phyloP scores from a whole-genome alignment of 805 yeast species.

The Priceomyces carsonii region DNA sequence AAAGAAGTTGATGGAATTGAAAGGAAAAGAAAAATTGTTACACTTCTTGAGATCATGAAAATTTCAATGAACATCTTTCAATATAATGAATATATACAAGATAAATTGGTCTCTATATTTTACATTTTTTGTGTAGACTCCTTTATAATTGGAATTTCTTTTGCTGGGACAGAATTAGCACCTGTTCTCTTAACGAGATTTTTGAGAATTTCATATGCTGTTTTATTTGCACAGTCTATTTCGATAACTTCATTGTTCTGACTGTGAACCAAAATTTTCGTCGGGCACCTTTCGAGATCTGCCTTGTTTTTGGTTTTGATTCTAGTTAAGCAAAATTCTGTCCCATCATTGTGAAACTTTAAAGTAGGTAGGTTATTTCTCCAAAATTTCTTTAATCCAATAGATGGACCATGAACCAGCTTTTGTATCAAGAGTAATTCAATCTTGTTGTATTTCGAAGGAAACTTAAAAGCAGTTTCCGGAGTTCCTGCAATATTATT shows the following conservation, averaged over 20 bases:
- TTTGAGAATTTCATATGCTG: constrained; percentile 53
- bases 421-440: constrained; percentile 53
- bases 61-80: constrained; percentile 16
- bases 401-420: constrained; percentile 48
- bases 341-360: constrained; percentile 77
- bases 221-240: constrained; percentile 56
- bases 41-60: constrained; percentile 48
- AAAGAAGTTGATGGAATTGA: constrained; percentile 60
- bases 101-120: not conserved
- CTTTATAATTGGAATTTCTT: constrained; percentile 38
- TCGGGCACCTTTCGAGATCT: constrained; percentile 46
- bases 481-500: constrained; percentile 53
- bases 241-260: constrained; percentile 36
- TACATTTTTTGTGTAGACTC: constrained; percentile 3
- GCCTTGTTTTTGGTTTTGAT: constrained; percentile 44
- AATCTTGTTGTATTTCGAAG: constrained; percentile 32
- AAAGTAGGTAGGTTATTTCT: constrained; percentile 70
- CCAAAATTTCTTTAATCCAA: constrained; percentile 79
- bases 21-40: constrained; percentile 68
- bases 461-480: constrained; percentile 34
- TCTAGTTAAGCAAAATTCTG: constrained; percentile 62
- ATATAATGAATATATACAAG: constrained; percentile 8
- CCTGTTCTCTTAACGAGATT: constrained; percentile 52
- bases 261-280: constrained; percentile 42
- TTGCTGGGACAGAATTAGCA: constrained; percentile 51